Base-by-base conservation (phyloP, 805 yeast genomes). In the Cyberlindnera amylophila region DNA sequence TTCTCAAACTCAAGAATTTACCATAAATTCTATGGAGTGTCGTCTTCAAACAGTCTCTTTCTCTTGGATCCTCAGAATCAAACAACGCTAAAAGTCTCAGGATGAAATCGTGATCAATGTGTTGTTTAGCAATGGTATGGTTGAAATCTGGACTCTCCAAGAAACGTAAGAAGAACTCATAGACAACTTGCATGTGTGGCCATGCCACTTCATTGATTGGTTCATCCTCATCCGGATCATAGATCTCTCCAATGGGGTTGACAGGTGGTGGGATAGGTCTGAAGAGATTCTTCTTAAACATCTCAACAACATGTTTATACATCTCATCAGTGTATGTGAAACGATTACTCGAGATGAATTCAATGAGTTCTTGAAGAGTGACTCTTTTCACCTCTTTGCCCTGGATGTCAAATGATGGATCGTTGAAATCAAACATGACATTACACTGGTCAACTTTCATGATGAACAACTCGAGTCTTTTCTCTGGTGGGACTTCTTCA, bases 181-280 rank as follows among this genome's bases (percentile, higher is more conserved):
- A 93, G 26, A 90, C 95, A 33, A 89, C 77, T 65, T 88, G 95
- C 98, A 93, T 93, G 63, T 93, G 99, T 11, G 98, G 96, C 99
- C 99, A 93, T 9, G 97, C 90, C 50, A 91, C 78, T 62, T 93
- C 98, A 55, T 81, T 80, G 30, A 93, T 95, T 3, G 98, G 98
- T 65, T 93, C 99, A 68, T 93, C 99, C 66, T 93, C 99, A 66
- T 93, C 99, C 1, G 99, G 99, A 57, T 93, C 99, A 64, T 77
- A 93, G 31, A 91, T 77, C 51, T 93, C 99, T 30, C 99, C 99
- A 35, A 90, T 77, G 5, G 98, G 98, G 62, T 93, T 93, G 29
- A 90, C 96, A 1, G 98, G 97, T 1, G 99, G 99, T 3, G 99
- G 98, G 37, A 93, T 88, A 26, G 98, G 96, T 58, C 99, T 78